Percentiles rank a stretch among this genome's conserved stretches.
These are phyloP conservation scores for Staphylotrichum longicolle DNA, from an alignment of 495 filamentous ascomycete species.

Conservation along the genomic window DNA sequence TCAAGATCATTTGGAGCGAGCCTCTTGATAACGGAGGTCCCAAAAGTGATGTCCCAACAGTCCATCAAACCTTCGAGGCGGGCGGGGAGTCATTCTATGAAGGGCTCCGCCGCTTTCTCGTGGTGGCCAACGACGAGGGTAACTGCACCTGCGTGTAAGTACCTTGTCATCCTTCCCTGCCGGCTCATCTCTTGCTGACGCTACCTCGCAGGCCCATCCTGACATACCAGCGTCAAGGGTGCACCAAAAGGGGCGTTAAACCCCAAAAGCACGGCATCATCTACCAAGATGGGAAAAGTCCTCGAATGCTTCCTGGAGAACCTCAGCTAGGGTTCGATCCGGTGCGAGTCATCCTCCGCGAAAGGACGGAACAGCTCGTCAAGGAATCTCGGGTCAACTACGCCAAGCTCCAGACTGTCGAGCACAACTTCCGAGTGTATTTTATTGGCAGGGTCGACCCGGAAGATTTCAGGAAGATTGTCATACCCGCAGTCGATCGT, in stretches of 20 bases:
- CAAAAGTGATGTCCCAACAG: constrained; percentile 32
- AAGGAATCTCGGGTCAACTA: constrained; percentile 49
- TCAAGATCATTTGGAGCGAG: too few relatives aligned
- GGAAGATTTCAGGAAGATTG: constrained; percentile 36
- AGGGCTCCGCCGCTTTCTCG: constrained; percentile 47
- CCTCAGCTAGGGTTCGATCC: constrained; percentile 43
- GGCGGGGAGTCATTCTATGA: constrained; percentile 41
- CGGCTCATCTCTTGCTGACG: constrained; percentile 22
- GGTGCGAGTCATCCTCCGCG: constrained; percentile 35
- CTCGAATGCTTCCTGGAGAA: constrained; percentile 37
- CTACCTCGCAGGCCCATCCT: constrained; percentile 42
- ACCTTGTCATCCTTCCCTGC: too few relatives aligned
- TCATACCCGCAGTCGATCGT: constrained; percentile 40
- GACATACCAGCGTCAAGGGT: constrained; percentile 46
- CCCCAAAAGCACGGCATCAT: constrained; percentile 49
- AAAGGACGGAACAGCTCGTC: constrained; percentile 39
- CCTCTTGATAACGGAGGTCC: constrained; percentile 35
- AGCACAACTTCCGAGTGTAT: constrained; percentile 49
- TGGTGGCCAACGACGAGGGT: constrained; percentile 48
- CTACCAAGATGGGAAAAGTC: constrained; percentile 30
- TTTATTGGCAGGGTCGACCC: constrained; percentile 42
- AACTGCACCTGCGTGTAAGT: constrained; percentile 52
- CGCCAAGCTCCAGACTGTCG: constrained; percentile 46
- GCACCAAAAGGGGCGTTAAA: constrained; percentile 48
- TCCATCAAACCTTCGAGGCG: constrained; percentile 29